Evolutionary conservation across 805 yeast genomes (phyloP), one percentile per base, ranked within the genome.

Genomic region (Tetrapisispora taiwanensis): DNA sequence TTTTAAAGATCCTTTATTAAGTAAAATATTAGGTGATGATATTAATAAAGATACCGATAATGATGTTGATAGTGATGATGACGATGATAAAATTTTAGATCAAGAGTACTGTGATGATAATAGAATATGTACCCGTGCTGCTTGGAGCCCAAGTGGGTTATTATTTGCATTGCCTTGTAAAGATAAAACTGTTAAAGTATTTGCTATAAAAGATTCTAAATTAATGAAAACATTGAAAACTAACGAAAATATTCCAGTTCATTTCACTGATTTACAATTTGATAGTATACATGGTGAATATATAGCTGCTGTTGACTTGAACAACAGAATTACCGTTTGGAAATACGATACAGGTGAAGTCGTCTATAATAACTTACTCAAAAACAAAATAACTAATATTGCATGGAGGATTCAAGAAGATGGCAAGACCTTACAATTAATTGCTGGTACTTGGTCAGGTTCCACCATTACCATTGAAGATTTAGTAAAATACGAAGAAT

Each of bases 111-210:
- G 56, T 28, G 61, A 58, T 34, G 71, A 68, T 33, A 69, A 68
- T 53, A 62, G 74, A 36, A 57, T 74, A 1, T 64, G 79, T 22
- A 71, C 84, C 0, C 73, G 72, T 35, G 71, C 78, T 2, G 75
- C 73, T 31, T 87, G 95, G 95, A 75, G 78, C 45, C 75, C 82
- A 2, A 69, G 73, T 43, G 95, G 95, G 15, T 75, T 75, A 43
- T 60, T 68, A n/a, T 67, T 87, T 39, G 86, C 88, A 2, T 55
- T 85, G 17, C 88, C 95, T 2, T 67, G 81, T 7, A 65, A 68
- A 31, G 65, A 70, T 18, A 65, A 69, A 38, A 63, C 70, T 2
- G 69, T 81, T 39, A 70, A 69, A 42, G 67, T 76, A 0, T 77
- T 65, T 40, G 49, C 57, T 10, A 46, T 60, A 14, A 51, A 53